Evolutionary conservation across 352 stramenopile species (phyloP), one percentile per base, ranked within the genome.

Genomic region (Phytophthora pluvialis): DNA sequence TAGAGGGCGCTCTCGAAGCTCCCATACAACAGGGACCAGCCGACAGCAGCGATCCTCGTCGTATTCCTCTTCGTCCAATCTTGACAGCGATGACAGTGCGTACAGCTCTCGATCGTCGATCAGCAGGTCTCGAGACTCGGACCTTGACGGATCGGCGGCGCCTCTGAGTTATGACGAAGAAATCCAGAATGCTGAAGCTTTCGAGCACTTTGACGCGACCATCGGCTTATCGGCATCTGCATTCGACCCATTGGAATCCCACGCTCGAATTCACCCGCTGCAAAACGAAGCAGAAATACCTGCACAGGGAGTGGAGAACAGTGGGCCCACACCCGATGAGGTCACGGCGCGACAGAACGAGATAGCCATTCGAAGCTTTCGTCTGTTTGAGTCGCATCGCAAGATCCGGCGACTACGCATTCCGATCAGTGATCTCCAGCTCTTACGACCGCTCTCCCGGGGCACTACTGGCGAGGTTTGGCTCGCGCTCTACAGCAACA

Each of bases 401-500:
- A 76, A 80, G 52, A 91, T 91, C 43, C 76, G 77, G 3, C 68
- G 76, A 6, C 64, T 81, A 28, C 83, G 81, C 12, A 47, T 93
- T 8, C 69, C 72, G 6, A 60, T 89, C 3, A 53, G 73, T 3
- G 76, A 94, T 2, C 70, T 94, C 11, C 75, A 90, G 49, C 72
- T 90, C 1, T 52, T 83, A 33, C 68, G 78, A 12, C 44, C 75
- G 44, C 62, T 94, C 3, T 84, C 83, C 0, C 70, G 72, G 1
- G 83, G 86, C 1, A 63, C 73, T 3, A 89, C 74, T 15, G 83
- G 83, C 7, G 86, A 93, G 47, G 78, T 94, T 1, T 93, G 86
- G 86, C 76, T 90, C 7, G 84, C 83, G n/a, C 75, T 75, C 11
- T 68, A 88, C 21, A 62, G 58, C n/a, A 70, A 71, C 11, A 57